phyloP scores from a whole-genome alignment of 139 green algal species.

The Chlamydomonas sp. region DNA sequence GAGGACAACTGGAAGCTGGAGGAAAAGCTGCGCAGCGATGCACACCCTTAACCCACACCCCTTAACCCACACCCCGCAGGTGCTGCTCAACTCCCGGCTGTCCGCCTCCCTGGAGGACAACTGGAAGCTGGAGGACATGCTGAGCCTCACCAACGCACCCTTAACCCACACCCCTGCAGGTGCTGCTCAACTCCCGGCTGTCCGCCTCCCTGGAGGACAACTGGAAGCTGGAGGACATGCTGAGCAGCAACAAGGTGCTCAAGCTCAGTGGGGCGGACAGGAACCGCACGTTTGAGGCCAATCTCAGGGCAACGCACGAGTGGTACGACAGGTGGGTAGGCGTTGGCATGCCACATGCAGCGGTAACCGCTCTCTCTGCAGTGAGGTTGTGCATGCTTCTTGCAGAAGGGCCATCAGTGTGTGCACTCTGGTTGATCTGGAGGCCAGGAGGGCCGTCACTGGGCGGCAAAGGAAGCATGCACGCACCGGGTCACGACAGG shows the following conservation, averaged over 20 bases:
- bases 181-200: slow-evolving; percentile 10
- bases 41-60: too few relatives aligned
- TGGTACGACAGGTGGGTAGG: neutral
- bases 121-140: slow-evolving; percentile 15
- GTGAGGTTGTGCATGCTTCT: too few relatives aligned
- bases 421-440: too few relatives aligned
- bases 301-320: neutral
- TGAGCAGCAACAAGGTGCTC: neutral
- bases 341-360: neutral
- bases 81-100: neutral
- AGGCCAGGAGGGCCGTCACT: too few relatives aligned
- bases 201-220: neutral
- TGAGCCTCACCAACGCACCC: too few relatives aligned
- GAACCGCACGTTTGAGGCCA: neutral
- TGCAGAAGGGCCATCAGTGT: neutral
- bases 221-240: slow-evolving; percentile 15
- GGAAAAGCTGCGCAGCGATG: too few relatives aligned
- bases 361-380: neutral
- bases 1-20: too few relatives aligned
- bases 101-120: neutral
- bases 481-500: too few relatives aligned
- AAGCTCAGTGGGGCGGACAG: neutral
- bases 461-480: too few relatives aligned
- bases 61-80: too few relatives aligned
- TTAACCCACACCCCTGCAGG: neutral